phyloP scores from a whole-genome alignment of 139 green algal species.

The Haematococcus lacustris region DNA sequence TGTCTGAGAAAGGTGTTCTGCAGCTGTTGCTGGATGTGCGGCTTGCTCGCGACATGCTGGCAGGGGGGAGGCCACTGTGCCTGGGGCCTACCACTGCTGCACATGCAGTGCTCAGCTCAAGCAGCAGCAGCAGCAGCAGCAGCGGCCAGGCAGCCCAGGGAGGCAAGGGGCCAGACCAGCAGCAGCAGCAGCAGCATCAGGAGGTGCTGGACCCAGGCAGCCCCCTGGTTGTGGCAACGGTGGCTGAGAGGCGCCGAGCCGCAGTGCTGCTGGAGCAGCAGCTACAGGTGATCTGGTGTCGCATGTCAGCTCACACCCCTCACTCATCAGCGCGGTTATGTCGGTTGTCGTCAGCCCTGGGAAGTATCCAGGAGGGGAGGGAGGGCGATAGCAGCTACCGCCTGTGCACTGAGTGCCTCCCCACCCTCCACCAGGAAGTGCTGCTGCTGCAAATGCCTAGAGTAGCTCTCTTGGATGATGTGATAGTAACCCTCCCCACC shows the following conservation, averaged over 20 bases:
- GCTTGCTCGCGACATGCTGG: conserved; percentile 66
- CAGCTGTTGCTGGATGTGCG: conserved; percentile 88
- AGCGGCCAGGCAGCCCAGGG: neutral
- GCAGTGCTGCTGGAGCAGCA: conserved; percentile 30
- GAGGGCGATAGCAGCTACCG: neutral
- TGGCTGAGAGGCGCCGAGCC: conserved; percentile 25
- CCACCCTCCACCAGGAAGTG: too few species aligned
- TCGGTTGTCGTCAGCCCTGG: neutral
- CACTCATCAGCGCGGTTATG: neutral
- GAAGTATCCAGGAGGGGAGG: neutral
- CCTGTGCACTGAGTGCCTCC: neutral
- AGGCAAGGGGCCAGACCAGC: conserved; percentile 2
- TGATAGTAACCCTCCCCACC: too few species aligned
- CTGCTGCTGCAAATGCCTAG: too few species aligned
- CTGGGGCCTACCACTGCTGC: neutral
- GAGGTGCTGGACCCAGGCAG: conserved; percentile 13
- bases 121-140: conserved; percentile 7
- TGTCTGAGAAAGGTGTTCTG: conserved; percentile 79
- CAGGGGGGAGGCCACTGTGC: conserved; percentile 39
- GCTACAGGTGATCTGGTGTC: conserved; percentile 31
- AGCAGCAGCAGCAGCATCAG: conserved; percentile 1
- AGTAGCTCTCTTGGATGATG: too few species aligned
- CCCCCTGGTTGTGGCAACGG: conserved; percentile 12
- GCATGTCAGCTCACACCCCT: neutral
- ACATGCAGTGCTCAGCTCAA: neutral